phyloP scores from a whole-genome alignment of 2,329 filamentous ascomycete genomes.

The Aspergillus sp. region DNA sequence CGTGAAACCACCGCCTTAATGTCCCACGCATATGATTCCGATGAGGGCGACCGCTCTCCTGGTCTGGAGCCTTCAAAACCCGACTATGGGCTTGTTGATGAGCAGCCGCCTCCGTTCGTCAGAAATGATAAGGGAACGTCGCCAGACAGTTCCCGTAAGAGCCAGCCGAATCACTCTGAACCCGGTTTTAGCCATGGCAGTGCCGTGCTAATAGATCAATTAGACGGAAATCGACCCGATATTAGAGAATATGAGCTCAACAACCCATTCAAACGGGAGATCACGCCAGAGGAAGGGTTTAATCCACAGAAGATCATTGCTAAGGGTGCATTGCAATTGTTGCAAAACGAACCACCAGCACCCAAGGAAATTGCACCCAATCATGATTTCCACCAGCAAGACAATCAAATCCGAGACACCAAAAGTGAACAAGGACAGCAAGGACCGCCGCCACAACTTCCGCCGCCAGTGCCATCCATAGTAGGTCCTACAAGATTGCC shows the following conservation, averaged over 20 bases:
- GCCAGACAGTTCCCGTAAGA: slow-evolving; percentile 30
- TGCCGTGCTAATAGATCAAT: slow-evolving; percentile 56
- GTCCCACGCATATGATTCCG: slow-evolving; percentile 36
- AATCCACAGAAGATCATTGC: slow-evolving; percentile 18
- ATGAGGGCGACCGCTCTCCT: slow-evolving; percentile 35
- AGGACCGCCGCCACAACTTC: neutral
- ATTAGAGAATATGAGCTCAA: slow-evolving; percentile 54
- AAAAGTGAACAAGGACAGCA: neutral
- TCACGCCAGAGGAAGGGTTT: slow-evolving; percentile 34
- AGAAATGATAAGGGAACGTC: slow-evolving; percentile 24
- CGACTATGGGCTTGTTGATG: slow-evolving; percentile 23
- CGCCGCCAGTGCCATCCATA: neutral
- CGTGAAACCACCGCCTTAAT: slow-evolving; percentile 24
- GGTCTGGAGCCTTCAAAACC: slow-evolving; percentile 24
- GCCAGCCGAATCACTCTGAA: slow-evolving; percentile 19
- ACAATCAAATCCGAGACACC: slow-evolving; percentile 1
- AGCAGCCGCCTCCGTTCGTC: slow-evolving; percentile 31
- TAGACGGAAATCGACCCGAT: slow-evolving; percentile 60
- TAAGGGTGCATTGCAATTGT: neutral
- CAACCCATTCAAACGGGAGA: slow-evolving; percentile 42
- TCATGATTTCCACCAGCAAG: neutral
- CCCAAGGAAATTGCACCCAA: slow-evolving; percentile 1
- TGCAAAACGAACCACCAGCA: neutral
- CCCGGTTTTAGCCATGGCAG: slow-evolving; percentile 50
- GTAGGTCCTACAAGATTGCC: neutral